Conservation (phyloP, 225 moss, liverwort and hornwort genomes). For the Pleurozium schreberi region DNA sequence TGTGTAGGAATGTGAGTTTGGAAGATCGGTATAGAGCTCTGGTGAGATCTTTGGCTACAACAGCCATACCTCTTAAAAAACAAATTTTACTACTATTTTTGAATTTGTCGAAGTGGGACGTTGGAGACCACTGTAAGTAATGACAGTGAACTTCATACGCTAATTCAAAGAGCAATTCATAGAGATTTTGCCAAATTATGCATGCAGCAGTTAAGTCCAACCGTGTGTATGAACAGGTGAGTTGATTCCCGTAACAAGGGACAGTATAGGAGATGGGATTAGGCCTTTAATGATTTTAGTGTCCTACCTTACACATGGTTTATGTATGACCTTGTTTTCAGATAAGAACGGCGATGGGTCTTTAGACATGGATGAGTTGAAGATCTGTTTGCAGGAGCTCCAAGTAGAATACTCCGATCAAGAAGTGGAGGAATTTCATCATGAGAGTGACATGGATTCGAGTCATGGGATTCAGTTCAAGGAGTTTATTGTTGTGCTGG, state of each 20-base stretch:
- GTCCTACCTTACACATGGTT: neutral
- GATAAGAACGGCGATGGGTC: constrained; percentile 68
- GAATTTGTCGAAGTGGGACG: neutral
- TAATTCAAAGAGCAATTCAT: neutral
- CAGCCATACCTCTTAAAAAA: neutral
- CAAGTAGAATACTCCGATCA: constrained; percentile 70
- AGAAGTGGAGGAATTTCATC: constrained; percentile 65
- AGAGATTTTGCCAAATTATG: neutral
- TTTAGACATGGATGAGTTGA: constrained; percentile 72
- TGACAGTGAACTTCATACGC: neutral
- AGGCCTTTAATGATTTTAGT: neutral
- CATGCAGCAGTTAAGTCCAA: neutral
- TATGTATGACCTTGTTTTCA: constrained; percentile 4
- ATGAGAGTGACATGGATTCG: constrained; percentile 87
- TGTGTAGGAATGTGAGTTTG: neutral
- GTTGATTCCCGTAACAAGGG: neutral
- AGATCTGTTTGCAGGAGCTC: constrained; percentile 64
- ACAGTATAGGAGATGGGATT: neutral
- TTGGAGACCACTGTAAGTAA: neutral
- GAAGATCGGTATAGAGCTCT: neutral
- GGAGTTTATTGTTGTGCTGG: constrained; percentile 83
- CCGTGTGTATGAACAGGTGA: neutral
- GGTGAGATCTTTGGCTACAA: neutral
- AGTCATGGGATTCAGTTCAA: constrained; percentile 83
- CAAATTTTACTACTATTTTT: neutral